Percentiles rank a stretch among this genome's conserved stretches.
Evolutionary conservation across 176 grass and related monocot species (phyloP).

Genomic region (Aegilops tauschii): DNA sequence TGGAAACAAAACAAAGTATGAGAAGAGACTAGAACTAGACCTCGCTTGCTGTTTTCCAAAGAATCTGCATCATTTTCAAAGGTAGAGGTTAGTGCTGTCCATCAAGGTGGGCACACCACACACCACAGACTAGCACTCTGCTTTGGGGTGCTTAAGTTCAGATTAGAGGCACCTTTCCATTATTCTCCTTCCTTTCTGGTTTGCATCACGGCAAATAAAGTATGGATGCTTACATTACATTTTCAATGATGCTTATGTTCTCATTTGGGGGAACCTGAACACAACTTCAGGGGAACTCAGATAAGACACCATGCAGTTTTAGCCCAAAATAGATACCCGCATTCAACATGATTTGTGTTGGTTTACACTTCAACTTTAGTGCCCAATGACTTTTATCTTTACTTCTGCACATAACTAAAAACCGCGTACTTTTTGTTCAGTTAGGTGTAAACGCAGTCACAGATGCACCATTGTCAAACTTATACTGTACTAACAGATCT

Average conservation of each 20-base stretch:
- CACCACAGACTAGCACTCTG: not conserved
- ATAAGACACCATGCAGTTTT: not conserved
- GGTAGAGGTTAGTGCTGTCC: slow-evolving; percentile 1
- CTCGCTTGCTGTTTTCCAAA: not conserved
- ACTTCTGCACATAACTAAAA: not conserved
- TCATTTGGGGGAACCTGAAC: not conserved
- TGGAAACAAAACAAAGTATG: not conserved
- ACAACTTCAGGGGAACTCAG: not conserved
- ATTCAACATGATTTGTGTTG: not conserved
- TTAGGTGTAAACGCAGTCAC: not conserved
- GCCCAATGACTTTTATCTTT: not conserved
- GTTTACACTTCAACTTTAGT: not conserved
- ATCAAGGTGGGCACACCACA: slow-evolving; percentile 8
- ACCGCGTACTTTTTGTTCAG: not conserved
- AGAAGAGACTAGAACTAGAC: not conserved
- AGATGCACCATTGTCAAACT: too few species aligned
- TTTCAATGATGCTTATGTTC: not conserved
- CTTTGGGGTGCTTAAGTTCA: not conserved
- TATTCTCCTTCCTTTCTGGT: not conserved
- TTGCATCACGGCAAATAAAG: not conserved
- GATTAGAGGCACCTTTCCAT: not conserved
- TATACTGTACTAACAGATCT: not conserved
- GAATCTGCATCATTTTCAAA: not conserved
- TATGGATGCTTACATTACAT: not conserved
- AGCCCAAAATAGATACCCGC: not conserved